Conservation (phyloP, 352 stramenopile genomes). For the Phytophthora capsici region DNA sequence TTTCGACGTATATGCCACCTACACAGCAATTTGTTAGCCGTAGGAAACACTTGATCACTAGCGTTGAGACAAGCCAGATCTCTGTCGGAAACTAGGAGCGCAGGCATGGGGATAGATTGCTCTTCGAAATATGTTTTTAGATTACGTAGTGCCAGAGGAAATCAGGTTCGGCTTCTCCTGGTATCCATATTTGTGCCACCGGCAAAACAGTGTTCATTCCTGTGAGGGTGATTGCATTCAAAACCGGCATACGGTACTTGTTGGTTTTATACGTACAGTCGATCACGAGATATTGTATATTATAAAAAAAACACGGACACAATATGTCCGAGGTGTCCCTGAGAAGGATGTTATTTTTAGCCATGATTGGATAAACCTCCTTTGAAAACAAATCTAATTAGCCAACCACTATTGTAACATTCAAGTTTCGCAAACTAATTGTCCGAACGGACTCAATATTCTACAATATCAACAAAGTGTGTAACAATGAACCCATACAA, state of each 20-base stretch:
- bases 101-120: not conserved
- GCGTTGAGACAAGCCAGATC: not conserved
- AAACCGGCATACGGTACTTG: not conserved
- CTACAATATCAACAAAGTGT: too few species aligned
- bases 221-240: not conserved
- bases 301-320: too few species aligned
- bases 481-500: too few species aligned
- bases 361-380: too few species aligned
- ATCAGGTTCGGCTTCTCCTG: not conserved
- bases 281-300: too few species aligned
- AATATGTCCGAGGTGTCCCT: too few species aligned
- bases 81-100: not conserved
- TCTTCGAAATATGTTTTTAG: not conserved
- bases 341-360: too few species aligned
- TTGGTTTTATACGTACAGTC: not conserved
- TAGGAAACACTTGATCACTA: not conserved
- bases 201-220: too few species aligned
- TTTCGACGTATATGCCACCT: constrained; percentile 8
- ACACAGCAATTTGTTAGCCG: not conserved
- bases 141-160: constrained; percentile 1
- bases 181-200: not conserved
- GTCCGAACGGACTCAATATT: too few species aligned
- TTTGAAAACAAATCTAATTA: too few species aligned
- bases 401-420: too few species aligned
- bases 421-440: too few species aligned